A percentile compares a stretch with the other conserved stretches of the same genome.
phyloP scores from a whole-genome alignment of 345 rosid species.

The Salix suchowensis region DNA sequence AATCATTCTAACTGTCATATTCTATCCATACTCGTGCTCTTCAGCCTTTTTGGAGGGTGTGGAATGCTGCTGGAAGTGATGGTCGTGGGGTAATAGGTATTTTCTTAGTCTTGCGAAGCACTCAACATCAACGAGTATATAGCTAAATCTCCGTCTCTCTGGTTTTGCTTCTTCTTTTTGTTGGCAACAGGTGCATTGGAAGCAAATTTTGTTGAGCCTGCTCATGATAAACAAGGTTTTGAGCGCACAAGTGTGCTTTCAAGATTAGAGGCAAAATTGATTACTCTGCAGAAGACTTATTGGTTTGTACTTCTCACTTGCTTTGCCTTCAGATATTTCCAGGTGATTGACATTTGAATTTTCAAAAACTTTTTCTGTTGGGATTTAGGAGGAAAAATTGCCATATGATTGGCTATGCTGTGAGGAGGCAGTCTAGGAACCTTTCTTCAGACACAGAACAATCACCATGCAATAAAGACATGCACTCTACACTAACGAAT shows the following conservation, averaged over 20 bases:
- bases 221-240: conserved; percentile 85
- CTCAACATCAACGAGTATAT: too few relatives aligned
- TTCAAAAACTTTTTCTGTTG: conserved; percentile 1
- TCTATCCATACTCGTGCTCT: background rate
- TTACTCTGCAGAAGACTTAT: conserved; percentile 43
- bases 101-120: background rate
- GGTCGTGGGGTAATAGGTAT: conserved; percentile 81
- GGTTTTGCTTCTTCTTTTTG: background rate
- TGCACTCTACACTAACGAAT: background rate
- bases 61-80: conserved; percentile 81
- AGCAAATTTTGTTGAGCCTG: conserved; percentile 78
- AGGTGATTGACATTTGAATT: background rate
- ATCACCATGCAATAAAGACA: conserved; percentile 3
- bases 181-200: conserved; percentile 48
- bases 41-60: conserved; percentile 86
- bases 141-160: background rate
- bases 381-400: conserved; percentile 46
- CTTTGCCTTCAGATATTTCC: background rate
- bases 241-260: conserved; percentile 58
- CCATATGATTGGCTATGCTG: conserved; percentile 64
- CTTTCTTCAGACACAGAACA: background rate
- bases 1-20: too few relatives aligned
- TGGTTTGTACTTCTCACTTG: conserved; percentile 32
- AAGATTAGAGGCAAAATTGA: conserved; percentile 50
- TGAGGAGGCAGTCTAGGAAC: conserved; percentile 27